Base-by-base conservation (phyloP, 371 early-diverging fungal genomes). In the Encephalitozoon hellem region DNA sequence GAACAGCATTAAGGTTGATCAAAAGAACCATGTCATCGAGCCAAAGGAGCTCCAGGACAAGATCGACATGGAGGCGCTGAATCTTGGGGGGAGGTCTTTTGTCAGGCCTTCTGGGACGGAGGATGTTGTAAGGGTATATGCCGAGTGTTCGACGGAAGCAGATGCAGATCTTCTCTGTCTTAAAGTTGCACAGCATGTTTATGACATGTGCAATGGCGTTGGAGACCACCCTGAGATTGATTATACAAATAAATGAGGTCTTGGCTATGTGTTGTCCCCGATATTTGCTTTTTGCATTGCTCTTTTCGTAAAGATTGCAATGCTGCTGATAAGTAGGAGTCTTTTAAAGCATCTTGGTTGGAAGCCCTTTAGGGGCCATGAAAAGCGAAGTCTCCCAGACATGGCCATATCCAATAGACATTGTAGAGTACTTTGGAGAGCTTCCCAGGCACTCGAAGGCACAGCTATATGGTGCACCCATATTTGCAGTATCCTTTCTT, bases 81-180 rank as follows among this genome's bases (percentile, higher is more conserved):
- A 9, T 28, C 70, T 34, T 43, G 51, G 52, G 43, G 77, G 81
- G 12, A 51, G 73, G 25, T 51, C 69, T 0, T 83, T 82, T 68
- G 65, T 83, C 54, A 88, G 94, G 76, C 96, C 97, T 38, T 94
- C 94, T n/a, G 99, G 98, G 28, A 99, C 99, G 21, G 99, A 99
- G 85, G 96, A 97, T 85, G 90, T 95, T 28, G 95, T 97, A 32
- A 89, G 99, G 66, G 92, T 99, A 18, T 96, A 94, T 85, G 94
- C 95, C 41, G 85, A 85, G 70, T 75, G 76, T 28, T 32, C 69
- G 28, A 59, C 53, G 11, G 45, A 39, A 32, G 69, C 69, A 12
- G 63, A 69, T 21, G 26, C 72, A 54, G 78, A 78, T 71, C 43
- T 69, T 4, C 43, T 80, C 6, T 72, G 54, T n/a, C n/a, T 76